A percentile compares a stretch with the other conserved stretches of the same genome.
Conservation (phyloP, 2,329 filamentous ascomycete species). For the Fusarium verrucosum region DNA sequence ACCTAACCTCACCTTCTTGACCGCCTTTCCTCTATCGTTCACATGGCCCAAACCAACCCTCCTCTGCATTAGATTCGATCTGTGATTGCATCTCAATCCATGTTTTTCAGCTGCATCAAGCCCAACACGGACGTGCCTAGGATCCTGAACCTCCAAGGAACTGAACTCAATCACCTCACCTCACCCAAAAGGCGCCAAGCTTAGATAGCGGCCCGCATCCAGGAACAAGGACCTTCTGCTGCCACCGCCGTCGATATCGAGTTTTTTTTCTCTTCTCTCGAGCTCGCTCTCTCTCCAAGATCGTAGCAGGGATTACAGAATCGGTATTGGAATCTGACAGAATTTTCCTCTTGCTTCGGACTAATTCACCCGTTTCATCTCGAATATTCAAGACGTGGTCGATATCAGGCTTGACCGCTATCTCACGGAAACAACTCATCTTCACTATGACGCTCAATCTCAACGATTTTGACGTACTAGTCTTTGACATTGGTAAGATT, state of each 20-base stretch:
- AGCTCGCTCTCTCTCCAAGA: slow-evolving; percentile 12
- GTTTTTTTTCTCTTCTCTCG: slow-evolving; percentile 4
- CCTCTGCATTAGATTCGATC: slow-evolving; percentile 32
- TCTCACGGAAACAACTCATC: slow-evolving; percentile 15
- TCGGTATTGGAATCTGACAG: slow-evolving; percentile 9
- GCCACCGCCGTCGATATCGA: slow-evolving; percentile 21
- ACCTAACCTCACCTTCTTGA: slow-evolving; percentile 27
- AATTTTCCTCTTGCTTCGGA: slow-evolving; percentile 4
- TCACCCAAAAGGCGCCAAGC: slow-evolving; percentile 21
- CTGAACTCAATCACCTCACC: not conserved
- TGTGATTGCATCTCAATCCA: slow-evolving; percentile 19
- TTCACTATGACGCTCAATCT: slow-evolving; percentile 41
- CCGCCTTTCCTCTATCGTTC: slow-evolving; percentile 40
- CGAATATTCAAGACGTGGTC: slow-evolving; percentile 19
- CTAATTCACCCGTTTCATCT: slow-evolving; percentile 6
- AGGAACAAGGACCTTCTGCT: slow-evolving; percentile 40
- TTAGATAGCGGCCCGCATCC: slow-evolving; percentile 41
- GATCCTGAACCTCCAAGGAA: slow-evolving; percentile 11
- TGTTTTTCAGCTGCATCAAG: slow-evolving; percentile 20
- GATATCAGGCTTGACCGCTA: slow-evolving; percentile 32
- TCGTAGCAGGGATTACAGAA: slow-evolving; percentile 25
- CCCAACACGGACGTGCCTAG: slow-evolving; percentile 18
- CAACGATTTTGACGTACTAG: slow-evolving; percentile 46
- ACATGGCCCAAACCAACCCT: slow-evolving; percentile 24
- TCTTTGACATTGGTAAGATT: slow-evolving; percentile 53